phyloP scores from a whole-genome alignment of 768 basidiomycete genomes.

The Heimioporus sp. region DNA sequence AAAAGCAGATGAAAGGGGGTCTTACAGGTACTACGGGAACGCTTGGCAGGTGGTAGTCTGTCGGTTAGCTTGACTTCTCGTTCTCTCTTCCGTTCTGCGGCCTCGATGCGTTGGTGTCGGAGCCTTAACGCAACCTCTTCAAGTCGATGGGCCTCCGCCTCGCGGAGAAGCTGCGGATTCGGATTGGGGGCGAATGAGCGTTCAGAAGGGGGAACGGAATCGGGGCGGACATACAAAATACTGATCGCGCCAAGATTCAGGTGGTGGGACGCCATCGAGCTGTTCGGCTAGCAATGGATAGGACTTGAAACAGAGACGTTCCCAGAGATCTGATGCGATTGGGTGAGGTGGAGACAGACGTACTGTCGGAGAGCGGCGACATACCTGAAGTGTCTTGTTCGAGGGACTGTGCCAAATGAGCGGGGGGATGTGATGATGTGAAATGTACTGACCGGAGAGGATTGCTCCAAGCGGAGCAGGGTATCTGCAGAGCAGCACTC shows the following conservation, averaged over 20 bases:
- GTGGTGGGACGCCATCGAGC: constrained; percentile 43
- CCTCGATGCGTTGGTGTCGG: constrained; percentile 64
- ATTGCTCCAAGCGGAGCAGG: constrained; percentile 63
- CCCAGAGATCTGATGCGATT: constrained; percentile 59
- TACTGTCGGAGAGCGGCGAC: constrained; percentile 6
- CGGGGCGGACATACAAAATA: constrained; percentile 53
- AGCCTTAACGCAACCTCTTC: constrained; percentile 62
- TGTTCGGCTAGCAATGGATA: constrained; percentile 55
- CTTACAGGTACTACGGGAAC: constrained; percentile 58
- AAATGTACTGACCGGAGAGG: constrained; percentile 57
- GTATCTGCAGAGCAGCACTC: constrained; percentile 71
- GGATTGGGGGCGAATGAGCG: constrained; percentile 6
- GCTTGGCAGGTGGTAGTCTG: constrained; percentile 63
- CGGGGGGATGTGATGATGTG: constrained; percentile 10
- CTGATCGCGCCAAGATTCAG: constrained; percentile 65
- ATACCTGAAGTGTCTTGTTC: constrained; percentile 54
- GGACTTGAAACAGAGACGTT: constrained; percentile 56
- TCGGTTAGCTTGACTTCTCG: constrained; percentile 75
- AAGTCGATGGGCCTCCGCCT: constrained; percentile 60
- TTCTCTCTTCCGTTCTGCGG: constrained; percentile 73
- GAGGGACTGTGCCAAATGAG: constrained; percentile 43
- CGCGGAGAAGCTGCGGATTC: constrained; percentile 46
- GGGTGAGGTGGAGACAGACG: not conserved
- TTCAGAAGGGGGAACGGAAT: not conserved
- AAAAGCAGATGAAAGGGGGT: not conserved